Conservation (phyloP, 2,329 filamentous ascomycete genomes). For the Annulohypoxylon truncatum region DNA sequence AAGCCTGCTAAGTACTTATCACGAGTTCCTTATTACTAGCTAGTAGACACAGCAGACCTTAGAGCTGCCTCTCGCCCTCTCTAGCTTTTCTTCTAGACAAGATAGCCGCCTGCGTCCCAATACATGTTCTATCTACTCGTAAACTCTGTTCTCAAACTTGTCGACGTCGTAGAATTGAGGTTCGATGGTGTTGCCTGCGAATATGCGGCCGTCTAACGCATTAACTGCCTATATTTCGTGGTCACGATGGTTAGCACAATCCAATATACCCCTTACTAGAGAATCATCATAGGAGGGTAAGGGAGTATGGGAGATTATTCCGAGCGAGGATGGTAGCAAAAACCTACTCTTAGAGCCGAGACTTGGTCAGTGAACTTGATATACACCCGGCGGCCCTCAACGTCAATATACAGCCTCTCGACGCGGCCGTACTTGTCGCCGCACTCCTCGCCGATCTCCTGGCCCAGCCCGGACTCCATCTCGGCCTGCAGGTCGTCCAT, state of each 20-base stretch:
- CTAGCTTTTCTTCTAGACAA: slow-evolving; percentile 18
- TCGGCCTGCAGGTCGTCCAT: slow-evolving; percentile 82
- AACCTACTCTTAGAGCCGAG: slow-evolving; percentile 82
- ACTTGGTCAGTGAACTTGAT: slow-evolving; percentile 91
- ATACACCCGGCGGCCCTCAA: slow-evolving; percentile 77
- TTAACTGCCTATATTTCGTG: slow-evolving; percentile 79
- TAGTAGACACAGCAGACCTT: background rate
- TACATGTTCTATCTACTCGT: slow-evolving; percentile 49
- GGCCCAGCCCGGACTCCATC: slow-evolving; percentile 79
- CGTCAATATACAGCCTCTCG: slow-evolving; percentile 81
- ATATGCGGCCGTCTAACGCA: slow-evolving; percentile 85
- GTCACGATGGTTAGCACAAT: slow-evolving; percentile 5
- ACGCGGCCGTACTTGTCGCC: slow-evolving; percentile 88
- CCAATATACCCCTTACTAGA: background rate
- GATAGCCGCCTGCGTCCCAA: background rate
- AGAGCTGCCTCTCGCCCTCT: slow-evolving; percentile 10
- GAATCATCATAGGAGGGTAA: background rate
- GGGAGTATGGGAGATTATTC: background rate
- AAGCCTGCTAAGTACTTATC: background rate
- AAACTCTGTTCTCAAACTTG: slow-evolving; percentile 79
- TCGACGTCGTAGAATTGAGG: slow-evolving; percentile 85
- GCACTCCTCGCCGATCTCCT: slow-evolving; percentile 97
- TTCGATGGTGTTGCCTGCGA: slow-evolving; percentile 87
- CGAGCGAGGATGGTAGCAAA: background rate
- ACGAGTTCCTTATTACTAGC: background rate